Evolutionary conservation across 75 land plant genomes (phyloP), one percentile per base, ranked within the genome.

Genomic region (Picea sitchensis): DNA sequence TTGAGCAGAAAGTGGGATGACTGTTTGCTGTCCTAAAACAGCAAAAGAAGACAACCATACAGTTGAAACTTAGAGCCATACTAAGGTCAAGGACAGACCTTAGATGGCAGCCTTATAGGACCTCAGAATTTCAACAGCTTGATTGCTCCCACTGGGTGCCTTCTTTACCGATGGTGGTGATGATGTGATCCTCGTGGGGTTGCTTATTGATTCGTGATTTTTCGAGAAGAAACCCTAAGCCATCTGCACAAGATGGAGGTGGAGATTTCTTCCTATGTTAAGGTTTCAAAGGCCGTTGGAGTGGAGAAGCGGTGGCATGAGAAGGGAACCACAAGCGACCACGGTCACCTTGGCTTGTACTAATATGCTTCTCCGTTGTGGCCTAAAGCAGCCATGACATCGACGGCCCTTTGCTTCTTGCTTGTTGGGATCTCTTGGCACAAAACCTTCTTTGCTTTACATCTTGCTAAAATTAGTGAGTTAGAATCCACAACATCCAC

Each of bases 141-240:
- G 83, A 30, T 5, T 65, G 77, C 38, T 80, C 69, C 14, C 34
- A 20, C 5, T 76, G 54, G 14, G 78, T 88, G 71, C 80, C 85
- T 14, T 90, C 85, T 54, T 82, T 83, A n/a, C 84, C 88, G 7
- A 85, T 18, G 12, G 99, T 86, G 36, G 99, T 92, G 67, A 96
- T 88, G 69, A 97, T 95, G 0, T 91, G 94, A 20, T 98, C 99
- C 73, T 97, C 94, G 67, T 80, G 88, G 41, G 65, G 34, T 85
- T 87, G 0, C 90, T 85, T 32, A 3, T 15, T 4, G 58, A 64
- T 38, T 56, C 79, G 17, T 54, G 13, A 3, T 20, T 81, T 23
- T 96, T 93, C 5, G 99, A 98, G 81, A 97, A 95, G 80, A 89
- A 90, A 0, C 98, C 99, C 99, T 98, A 97, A 0, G 85, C 83